Base-by-base conservation (phyloP, 2,329 filamentous ascomycete genomes). In the Claviceps citrina region DNA sequence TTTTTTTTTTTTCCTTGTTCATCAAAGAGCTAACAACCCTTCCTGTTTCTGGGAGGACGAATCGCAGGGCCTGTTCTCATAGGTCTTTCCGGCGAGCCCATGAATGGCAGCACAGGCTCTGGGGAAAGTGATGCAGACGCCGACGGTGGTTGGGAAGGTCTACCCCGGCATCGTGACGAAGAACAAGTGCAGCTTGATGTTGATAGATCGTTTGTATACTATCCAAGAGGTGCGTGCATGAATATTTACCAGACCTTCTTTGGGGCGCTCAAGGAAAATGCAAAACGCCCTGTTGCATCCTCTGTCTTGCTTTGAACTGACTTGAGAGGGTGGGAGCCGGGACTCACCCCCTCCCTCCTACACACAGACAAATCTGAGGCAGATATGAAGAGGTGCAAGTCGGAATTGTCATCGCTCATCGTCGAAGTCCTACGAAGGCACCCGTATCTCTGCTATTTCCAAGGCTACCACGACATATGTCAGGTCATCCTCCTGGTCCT, bases 391-490 rank as follows among this genome's bases (percentile, higher is more conserved):
- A 58, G 59, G 32, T 80, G 82, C 54, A 95, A 91, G 55, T 57
- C 68, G 40, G 78, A 91, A 53, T 72, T 98, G 2, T 89, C 78
- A 7, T 65, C 76, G 46, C 69, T 98, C 38, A 96, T 98, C 52
- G 74, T 75, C 38, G 72, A 81, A 47, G 76, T 93, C 12, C 72
- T 98, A 34, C 80, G 93, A 39, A 73, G 73, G 26, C 72, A 93
- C 52, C 85, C 87, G 13, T 78, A 80, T 56, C 74, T 98, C 27
- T 85, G 78, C 65, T 98, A 98, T 63, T 98, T 98, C 60, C 91
- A 98, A 64, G 91, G 91, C 56, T 98, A 93, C 58, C 91, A 98
- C 61, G 91, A 98, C 63, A 96, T 98, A 53, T 91, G 84, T 51
- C 93, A 98, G 62, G 91, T 98, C 19, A 71, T 98, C 44, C 73